phyloP scores from a whole-genome alignment of 2,329 filamentous ascomycete genomes.

The Fusarium foetens region DNA sequence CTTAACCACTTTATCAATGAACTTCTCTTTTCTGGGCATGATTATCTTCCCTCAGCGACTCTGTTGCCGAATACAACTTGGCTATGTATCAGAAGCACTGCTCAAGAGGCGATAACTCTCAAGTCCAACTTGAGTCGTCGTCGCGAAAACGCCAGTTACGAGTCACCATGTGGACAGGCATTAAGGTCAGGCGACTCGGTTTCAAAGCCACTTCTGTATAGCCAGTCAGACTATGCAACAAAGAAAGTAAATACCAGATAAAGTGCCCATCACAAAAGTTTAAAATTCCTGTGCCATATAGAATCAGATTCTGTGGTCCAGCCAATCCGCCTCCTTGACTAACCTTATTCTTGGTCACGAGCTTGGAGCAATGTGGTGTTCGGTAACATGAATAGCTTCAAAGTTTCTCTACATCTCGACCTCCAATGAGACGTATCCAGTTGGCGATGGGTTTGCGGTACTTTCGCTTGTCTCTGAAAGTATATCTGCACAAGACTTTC shows the following conservation, averaged over 20 bases:
- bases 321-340: neutral
- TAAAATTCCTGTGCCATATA: neutral
- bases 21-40: neutral
- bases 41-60: neutral
- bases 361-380: no score
- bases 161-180: neutral
- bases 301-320: neutral
- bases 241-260: neutral
- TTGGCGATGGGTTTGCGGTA: neutral
- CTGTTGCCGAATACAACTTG: fast-evolving
- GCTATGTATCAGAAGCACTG: neutral
- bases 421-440: neutral
- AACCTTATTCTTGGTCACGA: no score
- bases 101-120: neutral
- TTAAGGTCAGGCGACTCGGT: neutral
- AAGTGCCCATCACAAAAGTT: neutral
- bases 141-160: neutral
- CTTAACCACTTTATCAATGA: neutral
- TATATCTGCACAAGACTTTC: neutral
- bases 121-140: neutral
- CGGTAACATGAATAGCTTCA: no score
- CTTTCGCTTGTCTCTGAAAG: neutral
- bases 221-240: neutral
- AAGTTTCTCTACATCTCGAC: no score
- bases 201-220: neutral